Evolutionary conservation across 73 alveolate species (phyloP), one percentile per base, ranked within the genome.

Genomic region (Paramecium caudatum): DNA sequence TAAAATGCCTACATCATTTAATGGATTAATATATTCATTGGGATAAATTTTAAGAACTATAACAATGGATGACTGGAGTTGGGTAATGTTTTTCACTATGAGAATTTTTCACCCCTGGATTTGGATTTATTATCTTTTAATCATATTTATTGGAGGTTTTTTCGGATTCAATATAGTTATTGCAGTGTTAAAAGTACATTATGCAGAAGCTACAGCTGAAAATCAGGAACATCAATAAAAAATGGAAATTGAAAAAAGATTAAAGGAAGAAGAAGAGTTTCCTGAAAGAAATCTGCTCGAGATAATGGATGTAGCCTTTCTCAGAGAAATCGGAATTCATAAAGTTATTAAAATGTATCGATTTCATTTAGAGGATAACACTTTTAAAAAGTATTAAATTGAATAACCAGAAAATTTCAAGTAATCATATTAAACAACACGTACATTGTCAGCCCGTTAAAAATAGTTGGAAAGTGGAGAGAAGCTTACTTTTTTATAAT

Each of bases 31-130:
- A 3, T 45, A 27, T 21, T 74, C 88, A 17, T 74, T 74, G 8
- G 88, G 69, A 5, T 39, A 74, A 39, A 43, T 74, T 41, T 27
- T 74, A 1, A 36, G 88, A 37, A 45, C 68, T 4, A 45, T 37
- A 10, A 74, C 88, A 6, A 74, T 74, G 88, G 88, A 74, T 74
- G 88, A 45, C 21, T 74, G 88, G 88, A 74, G 55, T 41, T 39
- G 43, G 43, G 88, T 45, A 3, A 74, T 74, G 88, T 37, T 41
- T 39, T 74, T 41, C 32, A 74, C 88, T 1, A 37, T 74, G 46
- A 74, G 65, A 74, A 45, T 39, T 15, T 74, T 39, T 45, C 62
- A 74, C 32, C 65, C 88, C 2, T 39, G 45, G 62, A 21, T 74
- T 36, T 74, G 88, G 88, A 15, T 74, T 6, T 45, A 41, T 16